Conservation (phyloP, 2,329 filamentous ascomycete species). For the Aspergillus sp. region DNA sequence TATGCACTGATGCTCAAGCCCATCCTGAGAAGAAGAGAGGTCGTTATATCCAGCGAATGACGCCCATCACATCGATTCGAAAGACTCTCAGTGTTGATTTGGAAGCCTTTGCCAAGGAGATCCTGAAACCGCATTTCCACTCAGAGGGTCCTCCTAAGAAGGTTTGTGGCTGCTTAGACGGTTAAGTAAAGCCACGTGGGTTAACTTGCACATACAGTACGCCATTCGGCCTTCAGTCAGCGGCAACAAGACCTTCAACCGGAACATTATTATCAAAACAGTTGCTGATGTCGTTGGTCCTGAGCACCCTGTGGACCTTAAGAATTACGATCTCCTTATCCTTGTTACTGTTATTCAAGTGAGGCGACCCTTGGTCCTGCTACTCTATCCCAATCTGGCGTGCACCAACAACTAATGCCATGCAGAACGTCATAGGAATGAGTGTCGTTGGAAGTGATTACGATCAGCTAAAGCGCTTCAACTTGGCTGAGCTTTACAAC, state of each 20-base stretch:
- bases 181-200: neutral
- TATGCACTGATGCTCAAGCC: constrained; percentile 50
- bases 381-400: neutral
- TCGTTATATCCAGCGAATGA: constrained; percentile 53
- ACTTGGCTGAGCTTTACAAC: constrained; percentile 54
- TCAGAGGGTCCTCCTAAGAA: constrained; percentile 44
- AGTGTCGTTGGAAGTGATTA: constrained; percentile 54
- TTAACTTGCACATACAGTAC: constrained; percentile 38
- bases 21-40: constrained; percentile 46
- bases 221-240: constrained; percentile 55
- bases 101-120: constrained; percentile 47
- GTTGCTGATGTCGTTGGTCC: constrained; percentile 51
- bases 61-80: constrained; percentile 50
- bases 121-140: constrained; percentile 54
- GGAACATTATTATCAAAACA: constrained; percentile 52
- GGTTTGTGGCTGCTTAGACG: constrained; percentile 30
- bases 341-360: constrained; percentile 57
- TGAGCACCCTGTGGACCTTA: constrained; percentile 53
- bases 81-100: constrained; percentile 52
- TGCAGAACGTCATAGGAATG: constrained; percentile 55
- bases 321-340: constrained; percentile 53
- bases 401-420: neutral
- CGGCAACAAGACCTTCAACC: constrained; percentile 50
- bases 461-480: constrained; percentile 55
- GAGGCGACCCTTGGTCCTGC: neutral